These are phyloP conservation scores for Cytospora leucostoma DNA, from an alignment of 2,329 filamentous ascomycete species.

Conservation along the genomic window DNA sequence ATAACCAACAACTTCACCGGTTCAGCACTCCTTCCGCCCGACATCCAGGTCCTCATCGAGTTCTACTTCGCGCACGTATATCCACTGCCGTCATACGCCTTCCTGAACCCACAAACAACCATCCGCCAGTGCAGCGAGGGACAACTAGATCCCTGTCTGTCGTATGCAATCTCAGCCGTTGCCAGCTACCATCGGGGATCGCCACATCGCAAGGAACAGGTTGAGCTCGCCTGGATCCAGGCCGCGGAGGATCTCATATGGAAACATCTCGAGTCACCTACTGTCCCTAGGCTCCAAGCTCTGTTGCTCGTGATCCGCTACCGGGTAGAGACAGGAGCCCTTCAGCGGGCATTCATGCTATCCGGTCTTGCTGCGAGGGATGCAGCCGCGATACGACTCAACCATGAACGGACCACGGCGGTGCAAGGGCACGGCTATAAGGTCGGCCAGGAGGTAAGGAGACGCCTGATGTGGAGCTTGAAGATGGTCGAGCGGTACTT, in stretches of 20 bases:
- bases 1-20: neutral
- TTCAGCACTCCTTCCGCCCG: constrained; percentile 10
- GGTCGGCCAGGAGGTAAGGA: constrained; percentile 45
- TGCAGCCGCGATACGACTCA: constrained; percentile 46
- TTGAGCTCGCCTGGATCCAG: constrained; percentile 18
- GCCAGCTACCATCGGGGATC: constrained; percentile 22
- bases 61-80: constrained; percentile 27
- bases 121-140: constrained; percentile 23
- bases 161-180: constrained; percentile 24
- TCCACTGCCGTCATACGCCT: constrained; percentile 25
- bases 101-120: constrained; percentile 26
- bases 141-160: constrained; percentile 17
- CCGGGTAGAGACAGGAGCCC: constrained; percentile 46
- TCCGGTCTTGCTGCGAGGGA: constrained; percentile 46
- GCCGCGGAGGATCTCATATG: constrained; percentile 28
- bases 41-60: constrained; percentile 19
- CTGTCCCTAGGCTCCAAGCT: constrained; percentile 39
- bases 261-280: constrained; percentile 31
- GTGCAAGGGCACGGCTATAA: constrained; percentile 33
- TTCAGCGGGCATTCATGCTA: constrained; percentile 49
- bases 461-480: constrained; percentile 48
- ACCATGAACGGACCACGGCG: constrained; percentile 45
- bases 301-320: constrained; percentile 49
- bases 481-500: constrained; percentile 47
- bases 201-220: constrained; percentile 5